Conservation (phyloP, 768 basidiomycete species). For the Ramaria rubella region DNA sequence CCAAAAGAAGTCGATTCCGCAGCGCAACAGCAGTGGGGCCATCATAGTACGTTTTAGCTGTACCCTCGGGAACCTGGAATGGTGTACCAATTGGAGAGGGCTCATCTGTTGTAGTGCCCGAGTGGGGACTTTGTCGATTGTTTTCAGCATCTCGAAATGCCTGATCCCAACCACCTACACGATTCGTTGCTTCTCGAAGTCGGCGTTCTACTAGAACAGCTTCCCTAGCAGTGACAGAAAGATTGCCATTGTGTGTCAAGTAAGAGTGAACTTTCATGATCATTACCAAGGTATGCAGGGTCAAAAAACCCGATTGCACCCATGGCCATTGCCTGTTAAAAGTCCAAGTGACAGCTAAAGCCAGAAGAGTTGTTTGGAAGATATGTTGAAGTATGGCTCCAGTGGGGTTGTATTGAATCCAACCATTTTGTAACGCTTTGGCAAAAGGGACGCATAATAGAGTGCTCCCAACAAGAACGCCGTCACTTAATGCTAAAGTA, state of each 20-base stretch:
- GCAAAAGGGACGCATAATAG: constrained; percentile 77
- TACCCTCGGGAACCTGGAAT: constrained; percentile 27
- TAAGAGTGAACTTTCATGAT: constrained; percentile 98
- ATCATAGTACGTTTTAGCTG: constrained; percentile 49
- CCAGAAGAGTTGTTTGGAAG: constrained; percentile 69
- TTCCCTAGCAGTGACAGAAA: constrained; percentile 48
- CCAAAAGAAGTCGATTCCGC: constrained; percentile 48
- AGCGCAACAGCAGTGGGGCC: constrained; percentile 45
- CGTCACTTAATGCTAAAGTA: constrained; percentile 79
- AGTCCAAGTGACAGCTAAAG: constrained; percentile 78
- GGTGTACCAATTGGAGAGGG: constrained; percentile 28
- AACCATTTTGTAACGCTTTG: constrained; percentile 65
- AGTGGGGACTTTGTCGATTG: constrained; percentile 25
- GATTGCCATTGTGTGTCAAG: constrained; percentile 78
- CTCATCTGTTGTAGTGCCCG: constrained; percentile 27
- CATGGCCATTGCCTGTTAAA: constrained; percentile 94
- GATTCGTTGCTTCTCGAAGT: constrained; percentile 41
- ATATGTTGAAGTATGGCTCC: constrained; percentile 76
- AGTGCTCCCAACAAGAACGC: constrained; percentile 69
- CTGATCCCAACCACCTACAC: constrained; percentile 61
- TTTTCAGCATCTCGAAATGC: constrained; percentile 47
- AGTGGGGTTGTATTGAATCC: constrained; percentile 74
- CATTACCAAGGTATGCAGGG: constrained; percentile 82
- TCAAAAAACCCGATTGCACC: constrained; percentile 92
- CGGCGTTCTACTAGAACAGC: constrained; percentile 36